A percentile compares a stretch with the other conserved stretches of the same genome.
phyloP scores from a whole-genome alignment of 2,329 filamentous ascomycete genomes.

The Saccharata proteae region DNA sequence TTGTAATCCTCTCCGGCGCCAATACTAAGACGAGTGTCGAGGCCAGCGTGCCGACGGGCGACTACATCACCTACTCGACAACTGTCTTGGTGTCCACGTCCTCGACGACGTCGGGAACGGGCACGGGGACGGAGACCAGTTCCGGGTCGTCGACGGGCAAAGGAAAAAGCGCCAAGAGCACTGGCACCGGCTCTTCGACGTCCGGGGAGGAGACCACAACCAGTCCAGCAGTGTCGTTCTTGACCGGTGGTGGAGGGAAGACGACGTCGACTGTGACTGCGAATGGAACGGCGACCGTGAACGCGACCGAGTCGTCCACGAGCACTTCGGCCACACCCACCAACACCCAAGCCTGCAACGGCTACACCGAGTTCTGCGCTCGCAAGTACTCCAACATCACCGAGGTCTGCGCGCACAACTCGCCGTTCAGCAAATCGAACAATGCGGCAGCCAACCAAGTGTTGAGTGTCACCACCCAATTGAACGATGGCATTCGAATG shows the following conservation, averaged over 20 bases:
- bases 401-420: constrained; percentile 30
- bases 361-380: constrained; percentile 27
- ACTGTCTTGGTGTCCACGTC: constrained; percentile 5
- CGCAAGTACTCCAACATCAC: constrained; percentile 29
- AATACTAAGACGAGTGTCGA: constrained; percentile 2
- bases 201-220: too few species aligned
- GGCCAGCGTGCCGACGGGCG: constrained; percentile 5
- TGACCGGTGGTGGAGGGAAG: too few species aligned
- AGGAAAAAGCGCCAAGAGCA: too few species aligned
- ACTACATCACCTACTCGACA: constrained; percentile 6
- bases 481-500: constrained; percentile 29
- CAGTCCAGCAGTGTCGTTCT: too few species aligned
- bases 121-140: too few species aligned
- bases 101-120: too few species aligned
- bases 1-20: constrained; percentile 2
- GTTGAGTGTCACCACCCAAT: constrained; percentile 23
- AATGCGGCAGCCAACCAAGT: constrained; percentile 26
- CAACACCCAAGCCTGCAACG: constrained; percentile 31
- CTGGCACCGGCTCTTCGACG: too few species aligned
- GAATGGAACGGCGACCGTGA: constrained; percentile 10
- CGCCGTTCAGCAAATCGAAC: constrained; percentile 20
- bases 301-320: constrained; percentile 16
- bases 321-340: constrained; percentile 18
- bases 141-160: not conserved
- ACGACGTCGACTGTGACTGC: constrained; percentile 1